Percentiles rank a stretch among this genome's conserved stretches.
Evolutionary conservation across 257 asterid species (phyloP).

Genomic region (Petrea volubilis): DNA sequence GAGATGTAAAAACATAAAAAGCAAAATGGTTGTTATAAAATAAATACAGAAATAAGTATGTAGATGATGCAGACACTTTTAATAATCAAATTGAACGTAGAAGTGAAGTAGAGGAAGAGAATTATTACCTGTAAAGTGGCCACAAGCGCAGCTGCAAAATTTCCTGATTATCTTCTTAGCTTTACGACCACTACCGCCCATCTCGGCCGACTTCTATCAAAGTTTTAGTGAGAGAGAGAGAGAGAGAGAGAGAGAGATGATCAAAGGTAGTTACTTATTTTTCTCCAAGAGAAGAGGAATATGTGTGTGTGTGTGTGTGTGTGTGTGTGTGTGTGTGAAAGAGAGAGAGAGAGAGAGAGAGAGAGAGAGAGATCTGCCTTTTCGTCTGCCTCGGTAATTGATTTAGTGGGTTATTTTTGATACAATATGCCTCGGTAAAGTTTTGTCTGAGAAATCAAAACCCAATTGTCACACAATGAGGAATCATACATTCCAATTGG

Average conservation of each 20-base stretch:
- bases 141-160: slow-evolving; percentile 33
- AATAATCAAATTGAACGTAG: slow-evolving; percentile 30
- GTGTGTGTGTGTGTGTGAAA: too few species aligned
- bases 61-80: background rate
- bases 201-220: background rate
- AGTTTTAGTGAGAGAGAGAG: background rate
- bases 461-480: too few species aligned
- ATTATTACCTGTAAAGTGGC: slow-evolving; percentile 28
- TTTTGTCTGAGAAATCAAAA: too few species aligned
- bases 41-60: background rate
- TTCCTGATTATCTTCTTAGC: slow-evolving; percentile 24
- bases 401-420: too few species aligned
- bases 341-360: too few species aligned
- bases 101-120: slow-evolving; percentile 20
- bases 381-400: too few species aligned
- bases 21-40: background rate
- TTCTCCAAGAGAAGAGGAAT: slow-evolving; percentile 18
- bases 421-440: too few species aligned
- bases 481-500: too few species aligned
- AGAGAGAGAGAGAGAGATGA: background rate
- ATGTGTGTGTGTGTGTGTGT: background rate
- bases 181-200: slow-evolving; percentile 14
- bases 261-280: background rate
- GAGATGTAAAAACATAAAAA: background rate
- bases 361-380: too few species aligned